Evolutionary conservation across 2,329 filamentous ascomycete species (phyloP), one percentile per base, ranked within the genome.

Genomic region (Colletotrichum caudatum): DNA sequence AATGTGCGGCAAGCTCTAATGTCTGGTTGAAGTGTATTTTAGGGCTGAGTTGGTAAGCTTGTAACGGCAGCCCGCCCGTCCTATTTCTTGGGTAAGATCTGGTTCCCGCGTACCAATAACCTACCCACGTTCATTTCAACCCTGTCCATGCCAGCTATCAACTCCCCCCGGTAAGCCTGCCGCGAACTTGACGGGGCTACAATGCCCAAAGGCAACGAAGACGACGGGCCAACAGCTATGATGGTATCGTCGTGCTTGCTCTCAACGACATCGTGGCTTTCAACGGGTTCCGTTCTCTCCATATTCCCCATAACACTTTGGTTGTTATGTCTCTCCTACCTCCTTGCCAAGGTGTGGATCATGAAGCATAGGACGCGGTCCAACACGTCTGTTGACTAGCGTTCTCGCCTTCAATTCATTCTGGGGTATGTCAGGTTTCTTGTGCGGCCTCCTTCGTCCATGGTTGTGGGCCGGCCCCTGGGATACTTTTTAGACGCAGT

Each of bases 1-100:
- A 41, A 53, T 12, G 35, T 39, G 62, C 29, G 62, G 26, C 62
- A 64, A 56, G 37, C 62, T 64, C 39, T 48, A 6, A 41, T 41
- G 12, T 16, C 5, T 11, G 39, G 7, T 41, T 2, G 60, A 39
- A 63, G 33, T 53, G 46, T 63, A 63, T 63, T 63, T 53, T 39
- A 51, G 23, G n/a, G 46, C 33, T 53, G 46, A 7, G 12, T 63
- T 63, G 46, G 46, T 53, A 63, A 63, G 60, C 60, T 23, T 23
- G 14, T 35, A 46, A 48, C 58, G 26, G n/a, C 18, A 16, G 39
- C 46, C 44, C 20, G 44, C 41, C 41, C 26, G 18, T 33, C 5
- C 39, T n/a, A 5, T 3, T 46, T 14, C 23, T 12, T 26, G 12
- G 20, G 7, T 5, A 26, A 53, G 23, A 0, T 29, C 23, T 53